Percentiles rank a stretch among this genome's conserved stretches.
Evolutionary conservation across 805 yeast genomes (phyloP).

Genomic region (Babjeviella inositovora): DNA sequence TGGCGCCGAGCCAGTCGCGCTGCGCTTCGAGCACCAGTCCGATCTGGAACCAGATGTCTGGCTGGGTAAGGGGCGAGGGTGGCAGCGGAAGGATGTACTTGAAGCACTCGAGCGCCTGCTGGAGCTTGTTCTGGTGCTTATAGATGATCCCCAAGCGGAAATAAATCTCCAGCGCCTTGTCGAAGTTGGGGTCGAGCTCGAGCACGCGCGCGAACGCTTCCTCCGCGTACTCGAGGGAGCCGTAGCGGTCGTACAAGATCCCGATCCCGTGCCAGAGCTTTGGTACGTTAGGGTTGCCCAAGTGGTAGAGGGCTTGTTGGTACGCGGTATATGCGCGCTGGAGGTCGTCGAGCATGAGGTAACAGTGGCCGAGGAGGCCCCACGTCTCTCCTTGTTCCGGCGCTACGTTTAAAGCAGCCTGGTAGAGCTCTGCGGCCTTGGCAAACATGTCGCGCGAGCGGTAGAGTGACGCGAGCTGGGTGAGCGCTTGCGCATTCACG

Average conservation of each 20-base stretch:
- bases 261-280: slow-evolving; percentile 99
- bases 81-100: slow-evolving; percentile 82
- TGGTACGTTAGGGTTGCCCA: slow-evolving; percentile 89
- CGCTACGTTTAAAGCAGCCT: slow-evolving; percentile 65
- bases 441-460: slow-evolving; percentile 82
- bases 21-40: slow-evolving; percentile 93
- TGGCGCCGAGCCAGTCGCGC: slow-evolving; percentile 81
- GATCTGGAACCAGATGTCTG: slow-evolving; percentile 97
- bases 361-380: slow-evolving; percentile 95
- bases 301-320: slow-evolving; percentile 85
- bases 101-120: slow-evolving; percentile 86
- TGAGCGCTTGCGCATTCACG: slow-evolving; percentile 69
- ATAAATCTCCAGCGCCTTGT: slow-evolving; percentile 91
- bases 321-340: slow-evolving; percentile 94
- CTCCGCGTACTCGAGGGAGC: slow-evolving; percentile 92
- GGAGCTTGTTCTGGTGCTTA: slow-evolving; percentile 82
- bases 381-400: slow-evolving; percentile 92
- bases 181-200: slow-evolving; percentile 91
- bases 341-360: slow-evolving; percentile 88
- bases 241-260: slow-evolving; percentile 88
- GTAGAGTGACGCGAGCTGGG: slow-evolving; percentile 77
- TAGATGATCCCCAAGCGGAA: slow-evolving; percentile 93
- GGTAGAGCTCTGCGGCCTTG: slow-evolving; percentile 89
- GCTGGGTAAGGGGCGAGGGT: slow-evolving; percentile 89
- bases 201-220: slow-evolving; percentile 95